These are phyloP conservation scores for Hypoxylon intermedium DNA, from an alignment of 495 filamentous ascomycete genomes.

Conservation along the genomic window DNA sequence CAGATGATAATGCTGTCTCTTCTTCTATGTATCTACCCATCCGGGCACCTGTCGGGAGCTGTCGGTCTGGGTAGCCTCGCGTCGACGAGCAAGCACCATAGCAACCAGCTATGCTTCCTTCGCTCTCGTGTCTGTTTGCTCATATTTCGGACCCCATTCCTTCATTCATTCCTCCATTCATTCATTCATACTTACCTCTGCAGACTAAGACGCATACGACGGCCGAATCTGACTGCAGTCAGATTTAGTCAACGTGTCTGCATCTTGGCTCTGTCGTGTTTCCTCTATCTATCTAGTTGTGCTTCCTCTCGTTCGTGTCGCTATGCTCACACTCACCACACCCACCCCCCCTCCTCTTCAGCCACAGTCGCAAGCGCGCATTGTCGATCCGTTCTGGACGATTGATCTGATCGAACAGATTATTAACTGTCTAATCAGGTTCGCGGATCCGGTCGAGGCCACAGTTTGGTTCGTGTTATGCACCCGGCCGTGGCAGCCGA, in stretches of 20 bases:
- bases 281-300: conserved; percentile 31
- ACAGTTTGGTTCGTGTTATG: conserved; percentile 45
- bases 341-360: conserved; percentile 10
- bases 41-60: conserved; percentile 36
- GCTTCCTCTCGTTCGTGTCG: conserved; percentile 13
- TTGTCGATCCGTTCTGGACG: conserved; percentile 37
- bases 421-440: conserved; percentile 25
- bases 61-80: conserved; percentile 34
- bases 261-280: conserved; percentile 39
- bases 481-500: conserved; percentile 44
- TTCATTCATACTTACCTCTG: conserved; percentile 32
- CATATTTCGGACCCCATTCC: conserved; percentile 7
- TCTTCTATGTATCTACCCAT: conserved; percentile 11
- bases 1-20: conserved; percentile 2
- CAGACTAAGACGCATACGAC: conserved; percentile 35
- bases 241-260: conserved; percentile 40
- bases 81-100: conserved; percentile 6
- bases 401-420: conserved; percentile 39
- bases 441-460: conserved; percentile 34
- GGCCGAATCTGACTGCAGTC: conserved; percentile 36
- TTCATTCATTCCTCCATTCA: conserved; percentile 20
- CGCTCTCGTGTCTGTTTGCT: conserved; percentile 5
- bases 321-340: conserved; percentile 8
- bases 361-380: conserved; percentile 36
- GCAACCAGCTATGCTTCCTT: conserved; percentile 1